phyloP scores from a whole-genome alignment of 768 basidiomycete species.

The Melanogaster broomeanus region DNA sequence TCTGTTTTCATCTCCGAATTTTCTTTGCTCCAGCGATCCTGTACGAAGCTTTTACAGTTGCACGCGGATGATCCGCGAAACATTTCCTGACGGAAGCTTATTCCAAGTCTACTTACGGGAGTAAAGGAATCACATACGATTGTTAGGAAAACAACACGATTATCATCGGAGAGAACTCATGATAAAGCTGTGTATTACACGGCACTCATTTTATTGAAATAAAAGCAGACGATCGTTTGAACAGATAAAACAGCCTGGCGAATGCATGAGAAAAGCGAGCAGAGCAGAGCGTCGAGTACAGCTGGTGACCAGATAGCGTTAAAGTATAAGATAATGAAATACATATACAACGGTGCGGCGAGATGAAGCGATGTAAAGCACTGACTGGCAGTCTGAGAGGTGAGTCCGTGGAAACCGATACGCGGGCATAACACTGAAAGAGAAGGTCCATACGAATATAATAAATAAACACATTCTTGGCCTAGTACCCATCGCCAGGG shows the following conservation, averaged over 20 bases:
- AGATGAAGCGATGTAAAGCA: constrained; percentile 19
- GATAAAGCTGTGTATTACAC: constrained; percentile 12
- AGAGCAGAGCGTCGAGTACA: constrained; percentile 18
- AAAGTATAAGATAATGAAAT: constrained; percentile 35
- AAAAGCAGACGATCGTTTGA: constrained; percentile 5
- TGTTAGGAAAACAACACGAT: neutral
- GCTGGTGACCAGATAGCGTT: constrained; percentile 24
- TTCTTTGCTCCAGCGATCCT: neutral
- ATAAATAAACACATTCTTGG: neutral
- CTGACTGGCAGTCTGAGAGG: too few relatives aligned
- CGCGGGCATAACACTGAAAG: neutral
- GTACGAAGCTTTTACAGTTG: constrained; percentile 14
- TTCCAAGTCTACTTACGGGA: constrained; percentile 12
- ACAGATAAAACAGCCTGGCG: constrained; percentile 6
- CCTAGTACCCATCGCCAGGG: neutral
- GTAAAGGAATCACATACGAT: neutral
- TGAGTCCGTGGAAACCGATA: neutral
- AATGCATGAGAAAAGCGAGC: constrained; percentile 1
- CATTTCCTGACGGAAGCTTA: constrained; percentile 10
- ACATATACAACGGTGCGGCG: constrained; percentile 22
- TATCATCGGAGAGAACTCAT: constrained; percentile 1
- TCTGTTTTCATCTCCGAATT: constrained; percentile 29
- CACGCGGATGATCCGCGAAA: constrained; percentile 30
- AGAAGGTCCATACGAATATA: neutral
- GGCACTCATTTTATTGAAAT: constrained; percentile 6